A percentile compares a stretch with the other conserved stretches of the same genome.
Conservation (phyloP, 2,329 filamentous ascomycete species). For the Aspergillus carbonarius region DNA sequence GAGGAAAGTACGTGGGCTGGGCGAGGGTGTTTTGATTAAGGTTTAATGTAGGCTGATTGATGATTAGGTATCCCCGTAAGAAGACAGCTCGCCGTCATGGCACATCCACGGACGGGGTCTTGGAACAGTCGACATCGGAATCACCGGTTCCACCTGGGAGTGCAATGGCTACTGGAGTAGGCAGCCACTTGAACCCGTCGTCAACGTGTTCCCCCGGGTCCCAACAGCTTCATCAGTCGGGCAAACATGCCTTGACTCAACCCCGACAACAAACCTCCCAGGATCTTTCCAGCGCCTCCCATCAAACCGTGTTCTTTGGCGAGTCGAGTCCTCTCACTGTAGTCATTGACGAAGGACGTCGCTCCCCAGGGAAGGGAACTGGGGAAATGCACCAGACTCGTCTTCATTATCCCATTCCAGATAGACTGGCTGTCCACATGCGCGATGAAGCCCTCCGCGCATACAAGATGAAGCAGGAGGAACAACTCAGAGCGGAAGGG, state of each 20-base stretch:
- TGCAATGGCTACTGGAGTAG: neutral
- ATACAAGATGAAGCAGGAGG: constrained; percentile 35
- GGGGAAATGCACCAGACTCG: constrained; percentile 29
- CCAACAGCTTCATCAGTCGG: neutral
- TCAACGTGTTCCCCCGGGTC: neutral
- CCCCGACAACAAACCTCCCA: neutral
- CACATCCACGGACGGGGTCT: neutral
- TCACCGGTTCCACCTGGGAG: neutral
- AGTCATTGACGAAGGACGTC: constrained; percentile 43
- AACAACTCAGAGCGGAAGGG: constrained; percentile 40
- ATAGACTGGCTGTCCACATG: constrained; percentile 16
- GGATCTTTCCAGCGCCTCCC: neutral
- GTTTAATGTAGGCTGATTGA: constrained; percentile 4
- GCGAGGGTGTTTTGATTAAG: too few species aligned
- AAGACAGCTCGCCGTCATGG: constrained; percentile 10
- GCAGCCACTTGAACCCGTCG: neutral
- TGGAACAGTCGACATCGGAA: neutral
- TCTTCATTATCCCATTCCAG: constrained; percentile 39
- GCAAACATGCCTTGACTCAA: neutral
- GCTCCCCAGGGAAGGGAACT: neutral
- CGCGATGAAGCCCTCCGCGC: constrained; percentile 21
- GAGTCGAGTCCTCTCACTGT: constrained; percentile 52
- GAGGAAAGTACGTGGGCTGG: constrained; percentile 40
- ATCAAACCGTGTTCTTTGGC: constrained; percentile 44
- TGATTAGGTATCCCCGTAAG: constrained; percentile 23